Base-by-base conservation (phyloP, 768 basidiomycete genomes). In the Phlebiopsis flavidoalba region DNA sequence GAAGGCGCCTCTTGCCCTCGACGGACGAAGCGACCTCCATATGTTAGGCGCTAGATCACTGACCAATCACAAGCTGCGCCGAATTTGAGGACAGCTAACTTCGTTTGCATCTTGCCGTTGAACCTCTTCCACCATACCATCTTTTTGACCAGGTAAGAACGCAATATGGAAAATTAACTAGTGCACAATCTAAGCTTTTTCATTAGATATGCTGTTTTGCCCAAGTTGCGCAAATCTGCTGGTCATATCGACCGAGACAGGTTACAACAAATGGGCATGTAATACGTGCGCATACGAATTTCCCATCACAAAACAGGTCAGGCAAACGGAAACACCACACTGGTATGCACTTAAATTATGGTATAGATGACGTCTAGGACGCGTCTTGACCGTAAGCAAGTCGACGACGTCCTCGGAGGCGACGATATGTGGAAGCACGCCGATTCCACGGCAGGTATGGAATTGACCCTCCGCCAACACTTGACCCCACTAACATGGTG, bases 241-340 rank as follows among this genome's bases (percentile, higher is more conserved):
- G 15, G 80, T 89, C 49, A 86, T 93, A 53, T 90, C 88, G 5
- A 77, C 83, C 6, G 88, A 90, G 62, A 86, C 87, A 0, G 88
- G 89, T 0, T 87, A 86, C 71, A 91, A 96, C 76, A 94, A 93
- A 78, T 96, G 93, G 89, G 87, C 88, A 0, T 98, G 95, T 71
- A 91, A 91, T 66, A 87, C 89, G 1, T 98, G 97, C 71, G 88
- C 97, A 3, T 99, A 98, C 71, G 93, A 98, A 69, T 98, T 95
- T 70, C 91, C 92, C 0, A 93, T 96, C 66, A 82, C 84, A 2
- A 90, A 93, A 69, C 91, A 91, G 76, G 92, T 88, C 26, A 31
- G 26, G 6, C 26, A 31, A 31, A 3, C 33, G 77, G 63, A 26
- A 15, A 15, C 33, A 21, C 53, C 35, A 57, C 15, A 15, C 3